Evolutionary conservation across 2,329 filamentous ascomycete genomes (phyloP).

Genomic region (Colletotrichum somersetense): DNA sequence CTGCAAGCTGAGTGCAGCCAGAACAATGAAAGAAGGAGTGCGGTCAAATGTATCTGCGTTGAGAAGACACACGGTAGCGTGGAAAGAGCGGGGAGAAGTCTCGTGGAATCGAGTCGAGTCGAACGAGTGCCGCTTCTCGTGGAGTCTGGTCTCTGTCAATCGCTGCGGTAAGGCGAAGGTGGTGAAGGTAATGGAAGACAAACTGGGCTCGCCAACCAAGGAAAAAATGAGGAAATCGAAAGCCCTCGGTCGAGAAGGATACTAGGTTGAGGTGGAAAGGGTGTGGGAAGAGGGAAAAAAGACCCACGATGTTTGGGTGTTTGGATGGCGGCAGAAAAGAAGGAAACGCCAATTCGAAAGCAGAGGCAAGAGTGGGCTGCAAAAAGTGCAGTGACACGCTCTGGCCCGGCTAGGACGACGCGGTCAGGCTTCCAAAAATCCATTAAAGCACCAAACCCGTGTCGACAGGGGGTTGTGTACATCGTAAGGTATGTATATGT

Average conservation of each 20-base stretch:
- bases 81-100: background rate
- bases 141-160: background rate
- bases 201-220: slow-evolving; percentile 8
- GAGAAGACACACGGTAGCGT: background rate
- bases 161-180: background rate
- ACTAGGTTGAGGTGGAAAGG: background rate
- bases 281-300: slow-evolving; percentile 16
- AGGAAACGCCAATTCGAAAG: slow-evolving; percentile 3
- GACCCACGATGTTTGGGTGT: slow-evolving; percentile 17
- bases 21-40: background rate
- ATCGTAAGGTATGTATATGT: background rate
- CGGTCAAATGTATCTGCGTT: background rate
- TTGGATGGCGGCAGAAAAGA: slow-evolving; percentile 26
- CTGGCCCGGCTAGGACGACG: slow-evolving; percentile 28
- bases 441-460: slow-evolving; percentile 35
- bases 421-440: slow-evolving; percentile 29
- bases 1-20: background rate
- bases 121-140: slow-evolving; percentile 5
- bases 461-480: slow-evolving; percentile 22
- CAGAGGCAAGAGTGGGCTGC: slow-evolving; percentile 31
- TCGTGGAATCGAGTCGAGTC: slow-evolving; percentile 4
- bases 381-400: slow-evolving; percentile 41
- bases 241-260: background rate
- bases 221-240: background rate
- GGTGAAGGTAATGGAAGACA: too few species aligned